Conservation (phyloP, 805 yeast species). For the Starmerella riodocensis region DNA sequence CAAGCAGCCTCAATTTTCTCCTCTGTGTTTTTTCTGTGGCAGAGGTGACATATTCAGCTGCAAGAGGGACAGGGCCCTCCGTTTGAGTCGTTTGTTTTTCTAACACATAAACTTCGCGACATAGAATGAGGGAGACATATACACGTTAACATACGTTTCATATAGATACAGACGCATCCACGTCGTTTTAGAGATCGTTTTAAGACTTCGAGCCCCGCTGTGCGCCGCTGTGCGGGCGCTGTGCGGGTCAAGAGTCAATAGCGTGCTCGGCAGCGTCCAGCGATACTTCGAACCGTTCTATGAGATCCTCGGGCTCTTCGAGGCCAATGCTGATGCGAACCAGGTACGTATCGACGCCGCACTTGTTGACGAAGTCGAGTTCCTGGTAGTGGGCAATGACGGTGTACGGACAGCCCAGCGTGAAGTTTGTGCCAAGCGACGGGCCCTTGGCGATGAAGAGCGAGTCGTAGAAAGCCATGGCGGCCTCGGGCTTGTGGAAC, state of each 20-base stretch:
- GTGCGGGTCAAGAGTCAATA: background rate
- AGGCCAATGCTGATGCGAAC: slow-evolving; percentile 77
- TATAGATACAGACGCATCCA: too few species aligned
- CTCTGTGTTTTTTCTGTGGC: background rate
- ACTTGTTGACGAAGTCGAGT: slow-evolving; percentile 60
- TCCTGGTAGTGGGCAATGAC: slow-evolving; percentile 75
- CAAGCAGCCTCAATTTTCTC: slow-evolving; percentile 8
- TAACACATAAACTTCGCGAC: slow-evolving; percentile 10
- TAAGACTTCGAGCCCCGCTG: too few species aligned
- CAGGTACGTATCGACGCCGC: slow-evolving; percentile 70
- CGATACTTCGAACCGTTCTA: slow-evolving; percentile 39
- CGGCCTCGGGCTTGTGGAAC: slow-evolving; percentile 50
- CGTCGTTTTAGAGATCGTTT: too few species aligned
- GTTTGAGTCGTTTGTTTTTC: slow-evolving; percentile 20
- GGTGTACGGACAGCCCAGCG: slow-evolving; percentile 81
- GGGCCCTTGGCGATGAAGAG: slow-evolving; percentile 73
- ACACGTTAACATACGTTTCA: too few species aligned
- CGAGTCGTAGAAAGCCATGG: slow-evolving; percentile 60
- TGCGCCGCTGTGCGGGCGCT: too few species aligned
- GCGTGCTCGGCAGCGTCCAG: slow-evolving; percentile 28
- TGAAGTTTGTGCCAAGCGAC: slow-evolving; percentile 78
- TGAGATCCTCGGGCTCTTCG: slow-evolving; percentile 53
- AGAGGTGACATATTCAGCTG: slow-evolving; percentile 12
- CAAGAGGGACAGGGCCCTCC: slow-evolving; percentile 13
- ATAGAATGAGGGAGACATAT: slow-evolving; percentile 19